Evolutionary conservation across 208 protist species (phyloP).

Genomic region (Angomonas deanei): DNA sequence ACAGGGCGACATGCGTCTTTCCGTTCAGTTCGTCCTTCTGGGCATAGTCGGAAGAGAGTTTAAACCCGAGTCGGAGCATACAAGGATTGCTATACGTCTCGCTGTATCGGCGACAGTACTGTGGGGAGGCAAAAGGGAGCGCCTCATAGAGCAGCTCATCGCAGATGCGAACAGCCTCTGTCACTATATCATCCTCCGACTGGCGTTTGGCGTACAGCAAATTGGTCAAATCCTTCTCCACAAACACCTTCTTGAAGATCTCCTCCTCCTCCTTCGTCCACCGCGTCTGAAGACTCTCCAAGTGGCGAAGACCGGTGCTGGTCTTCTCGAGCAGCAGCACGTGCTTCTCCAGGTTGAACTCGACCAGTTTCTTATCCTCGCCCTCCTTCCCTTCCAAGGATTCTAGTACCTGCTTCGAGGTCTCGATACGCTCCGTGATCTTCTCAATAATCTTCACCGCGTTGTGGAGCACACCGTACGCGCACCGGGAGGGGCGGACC

Average conservation of each 20-base stretch:
- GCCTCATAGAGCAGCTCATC: conserved; percentile 64
- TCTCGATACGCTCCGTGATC: conserved; percentile 54
- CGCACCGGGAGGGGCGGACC: conserved; percentile 58
- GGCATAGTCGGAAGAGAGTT: conserved; percentile 23
- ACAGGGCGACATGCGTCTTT: conserved; percentile 21
- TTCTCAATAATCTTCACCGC: conserved; percentile 37
- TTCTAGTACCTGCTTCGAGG: conserved; percentile 38
- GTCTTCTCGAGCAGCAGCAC: conserved; percentile 63
- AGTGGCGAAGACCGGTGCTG: conserved; percentile 28
- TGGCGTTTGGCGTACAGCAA: conserved; percentile 64
- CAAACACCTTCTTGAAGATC: conserved; percentile 39
- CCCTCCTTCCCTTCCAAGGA: conserved; percentile 5
- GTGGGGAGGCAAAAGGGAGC: conserved; percentile 71
- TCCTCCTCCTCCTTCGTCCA: conserved; percentile 65
- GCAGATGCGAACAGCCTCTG: conserved; percentile 55
- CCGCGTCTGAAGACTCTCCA: conserved; percentile 23
- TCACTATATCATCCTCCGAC: conserved; percentile 59
- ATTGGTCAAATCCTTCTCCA: conserved; percentile 29
- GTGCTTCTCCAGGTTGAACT: conserved; percentile 28
- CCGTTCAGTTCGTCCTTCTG: background rate
- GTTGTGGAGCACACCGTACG: conserved; percentile 73
- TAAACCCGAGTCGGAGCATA: conserved; percentile 69
- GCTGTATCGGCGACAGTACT: conserved; percentile 77
- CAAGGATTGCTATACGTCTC: conserved; percentile 85
- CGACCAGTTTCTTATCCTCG: conserved; percentile 9